A percentile compares a stretch with the other conserved stretches of the same genome.
Conservation (phyloP, 2,329 filamentous ascomycete species). For the Teratosphaeria gauchensis region DNA sequence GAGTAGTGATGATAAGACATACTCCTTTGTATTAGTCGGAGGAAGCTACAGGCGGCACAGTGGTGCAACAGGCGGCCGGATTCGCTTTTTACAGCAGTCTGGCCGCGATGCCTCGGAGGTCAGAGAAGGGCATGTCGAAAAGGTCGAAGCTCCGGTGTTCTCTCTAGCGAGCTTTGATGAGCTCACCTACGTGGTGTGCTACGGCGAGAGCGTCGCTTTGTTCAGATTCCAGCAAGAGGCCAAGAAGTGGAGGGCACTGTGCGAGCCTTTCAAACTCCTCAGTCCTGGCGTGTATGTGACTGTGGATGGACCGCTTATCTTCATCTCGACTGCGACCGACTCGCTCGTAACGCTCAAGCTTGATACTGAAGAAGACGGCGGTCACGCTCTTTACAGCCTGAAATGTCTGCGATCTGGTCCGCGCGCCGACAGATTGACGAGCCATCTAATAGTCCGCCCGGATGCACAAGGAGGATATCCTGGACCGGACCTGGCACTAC, state of each 20-base stretch:
- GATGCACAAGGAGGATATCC: background rate
- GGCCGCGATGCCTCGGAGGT: slow-evolving; percentile 41
- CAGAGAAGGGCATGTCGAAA: slow-evolving; percentile 33
- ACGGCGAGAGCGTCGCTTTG: slow-evolving; percentile 33
- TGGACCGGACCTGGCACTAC: slow-evolving; percentile 5
- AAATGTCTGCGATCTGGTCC: slow-evolving; percentile 6
- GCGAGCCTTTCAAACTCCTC: slow-evolving; percentile 22
- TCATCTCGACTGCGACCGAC: slow-evolving; percentile 45
- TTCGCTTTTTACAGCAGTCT: slow-evolving; percentile 30
- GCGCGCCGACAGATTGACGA: slow-evolving; percentile 12
- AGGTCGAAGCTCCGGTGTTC: slow-evolving; percentile 42
- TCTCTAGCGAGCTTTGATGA: slow-evolving; percentile 47
- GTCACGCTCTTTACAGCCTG: background rate
- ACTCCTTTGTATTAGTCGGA: slow-evolving; percentile 52
- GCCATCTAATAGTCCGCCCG: slow-evolving; percentile 13
- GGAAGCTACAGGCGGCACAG: slow-evolving; percentile 35
- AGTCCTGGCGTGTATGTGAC: slow-evolving; percentile 41
- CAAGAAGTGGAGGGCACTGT: slow-evolving; percentile 19
- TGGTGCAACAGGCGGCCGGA: slow-evolving; percentile 32
- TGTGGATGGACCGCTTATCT: slow-evolving; percentile 35
- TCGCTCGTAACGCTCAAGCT: slow-evolving; percentile 43
- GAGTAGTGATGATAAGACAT: slow-evolving; percentile 37
- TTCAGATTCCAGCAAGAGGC: slow-evolving; percentile 27
- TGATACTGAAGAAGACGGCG: slow-evolving; percentile 5
- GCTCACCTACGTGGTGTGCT: slow-evolving; percentile 45